Conservation (phyloP, 2,329 filamentous ascomycete genomes). For the Ascomycota sp. region DNA sequence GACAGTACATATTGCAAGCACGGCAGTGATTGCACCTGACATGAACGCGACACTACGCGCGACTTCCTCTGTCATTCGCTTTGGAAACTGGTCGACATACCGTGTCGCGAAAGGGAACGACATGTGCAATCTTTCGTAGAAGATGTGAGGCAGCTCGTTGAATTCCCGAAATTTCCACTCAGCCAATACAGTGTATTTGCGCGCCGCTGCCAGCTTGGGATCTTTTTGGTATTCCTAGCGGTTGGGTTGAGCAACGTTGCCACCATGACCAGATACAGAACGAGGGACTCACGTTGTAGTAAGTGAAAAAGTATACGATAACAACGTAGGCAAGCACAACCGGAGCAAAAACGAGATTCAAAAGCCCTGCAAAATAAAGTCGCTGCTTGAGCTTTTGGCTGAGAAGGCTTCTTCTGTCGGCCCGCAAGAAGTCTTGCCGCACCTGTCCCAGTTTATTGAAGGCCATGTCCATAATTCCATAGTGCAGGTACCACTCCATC, state of each 20-base stretch:
- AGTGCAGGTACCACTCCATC: conserved; percentile 76
- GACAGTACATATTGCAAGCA: conserved; percentile 66
- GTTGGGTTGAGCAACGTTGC: neutral
- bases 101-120: conserved; percentile 80
- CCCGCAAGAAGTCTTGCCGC: conserved; percentile 62
- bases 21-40: conserved; percentile 62
- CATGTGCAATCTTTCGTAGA: conserved; percentile 75
- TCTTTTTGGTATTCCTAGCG: conserved; percentile 80
- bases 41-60: conserved; percentile 73
- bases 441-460: conserved; percentile 82
- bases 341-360: conserved; percentile 71
- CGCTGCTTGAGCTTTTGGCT: conserved; percentile 57
- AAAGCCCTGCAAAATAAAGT: conserved; percentile 60
- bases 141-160: conserved; percentile 85
- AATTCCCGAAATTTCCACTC: conserved; percentile 98
- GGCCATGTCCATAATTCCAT: conserved; percentile 78
- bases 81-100: conserved; percentile 90
- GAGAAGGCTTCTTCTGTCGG: conserved; percentile 55
- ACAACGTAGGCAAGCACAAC: conserved; percentile 72
- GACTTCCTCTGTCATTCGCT: conserved; percentile 72
- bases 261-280: neutral
- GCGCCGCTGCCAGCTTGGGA: conserved; percentile 55
- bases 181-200: conserved; percentile 77
- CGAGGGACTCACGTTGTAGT: conserved; percentile 50
- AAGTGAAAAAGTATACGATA: conserved; percentile 78